Evolutionary conservation across 495 filamentous ascomycete species (phyloP).

Genomic region (Delitschia confertaspora): DNA sequence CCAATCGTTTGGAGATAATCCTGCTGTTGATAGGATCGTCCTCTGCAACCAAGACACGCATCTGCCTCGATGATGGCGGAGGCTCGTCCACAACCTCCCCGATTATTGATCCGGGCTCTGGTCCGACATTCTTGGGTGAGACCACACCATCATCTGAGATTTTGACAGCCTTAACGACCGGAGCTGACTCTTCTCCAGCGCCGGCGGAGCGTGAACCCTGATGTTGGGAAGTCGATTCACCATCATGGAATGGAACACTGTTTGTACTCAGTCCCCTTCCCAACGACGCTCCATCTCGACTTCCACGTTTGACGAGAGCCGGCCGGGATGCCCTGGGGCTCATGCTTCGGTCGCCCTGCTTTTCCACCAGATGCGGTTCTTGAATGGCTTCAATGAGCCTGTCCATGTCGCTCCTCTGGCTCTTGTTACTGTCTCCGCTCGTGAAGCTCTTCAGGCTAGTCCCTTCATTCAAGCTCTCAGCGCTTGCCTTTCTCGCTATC

Average conservation of each 20-base stretch:
- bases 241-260: slow-evolving; percentile 8
- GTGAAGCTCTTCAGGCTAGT: slow-evolving; percentile 40
- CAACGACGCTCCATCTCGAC: slow-evolving; percentile 4
- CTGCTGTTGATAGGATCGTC: slow-evolving; percentile 90
- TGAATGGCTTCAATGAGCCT: slow-evolving; percentile 67
- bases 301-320: slow-evolving; percentile 12
- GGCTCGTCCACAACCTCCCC: slow-evolving; percentile 13
- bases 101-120: slow-evolving; percentile 5
- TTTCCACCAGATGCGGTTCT: slow-evolving; percentile 43
- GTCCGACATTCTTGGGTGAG: not conserved
- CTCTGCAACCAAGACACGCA: slow-evolving; percentile 74
- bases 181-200: slow-evolving; percentile 37
- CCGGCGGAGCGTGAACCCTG: slow-evolving; percentile 26
- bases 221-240: slow-evolving; percentile 12
- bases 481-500: slow-evolving; percentile 25
- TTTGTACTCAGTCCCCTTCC: too few relatives aligned
- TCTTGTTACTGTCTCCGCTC: slow-evolving; percentile 48
- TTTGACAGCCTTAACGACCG: slow-evolving; percentile 38
- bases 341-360: slow-evolving; percentile 14
- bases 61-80: slow-evolving; percentile 33
- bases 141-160: slow-evolving; percentile 35
- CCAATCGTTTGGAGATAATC: slow-evolving; percentile 74
- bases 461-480: slow-evolving; percentile 37
- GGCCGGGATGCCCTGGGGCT: slow-evolving; percentile 26
- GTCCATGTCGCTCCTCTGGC: slow-evolving; percentile 60